Evolutionary conservation across 83 land plant species (phyloP).

Genomic region (Isoetes engelmannii): DNA sequence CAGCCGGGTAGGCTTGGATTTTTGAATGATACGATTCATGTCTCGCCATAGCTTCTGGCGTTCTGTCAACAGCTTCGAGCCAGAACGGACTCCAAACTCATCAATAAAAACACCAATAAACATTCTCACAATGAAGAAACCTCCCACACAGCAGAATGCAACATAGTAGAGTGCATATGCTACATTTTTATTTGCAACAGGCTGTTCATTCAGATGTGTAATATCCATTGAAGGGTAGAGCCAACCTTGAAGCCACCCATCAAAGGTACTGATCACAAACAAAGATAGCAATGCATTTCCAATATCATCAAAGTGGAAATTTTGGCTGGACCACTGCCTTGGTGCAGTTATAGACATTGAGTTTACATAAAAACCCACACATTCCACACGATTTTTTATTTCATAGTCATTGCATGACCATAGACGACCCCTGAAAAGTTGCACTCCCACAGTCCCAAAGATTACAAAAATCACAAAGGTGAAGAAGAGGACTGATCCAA

Average conservation of each 20-base stretch:
- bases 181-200: slow-evolving; percentile 13
- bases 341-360: slow-evolving; percentile 12
- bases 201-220: slow-evolving; percentile 15
- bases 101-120: slow-evolving; percentile 41
- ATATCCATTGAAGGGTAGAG: slow-evolving; percentile 32
- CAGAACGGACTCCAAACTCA: slow-evolving; percentile 38
- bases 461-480: slow-evolving; percentile 31
- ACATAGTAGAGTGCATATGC: slow-evolving; percentile 21
- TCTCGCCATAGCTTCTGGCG: slow-evolving; percentile 39
- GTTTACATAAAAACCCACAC: slow-evolving; percentile 26
- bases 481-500: slow-evolving; percentile 26
- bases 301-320: slow-evolving; percentile 31
- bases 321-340: slow-evolving; percentile 25
- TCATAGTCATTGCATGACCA: slow-evolving; percentile 20
- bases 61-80: slow-evolving; percentile 36
- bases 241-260: slow-evolving; percentile 22
- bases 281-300: slow-evolving; percentile 32
- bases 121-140: slow-evolving; percentile 30
- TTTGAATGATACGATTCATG: slow-evolving; percentile 33
- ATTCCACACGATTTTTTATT: slow-evolving; percentile 18
- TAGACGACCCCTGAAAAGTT: slow-evolving; percentile 21
- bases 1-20: slow-evolving; percentile 14
- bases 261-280: slow-evolving; percentile 33
- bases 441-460: slow-evolving; percentile 31
- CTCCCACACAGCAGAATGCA: slow-evolving; percentile 23